Evolutionary conservation across 129 eudicot species (phyloP), one percentile per base, ranked within the genome.

Genomic region (Artemisia argyi): DNA sequence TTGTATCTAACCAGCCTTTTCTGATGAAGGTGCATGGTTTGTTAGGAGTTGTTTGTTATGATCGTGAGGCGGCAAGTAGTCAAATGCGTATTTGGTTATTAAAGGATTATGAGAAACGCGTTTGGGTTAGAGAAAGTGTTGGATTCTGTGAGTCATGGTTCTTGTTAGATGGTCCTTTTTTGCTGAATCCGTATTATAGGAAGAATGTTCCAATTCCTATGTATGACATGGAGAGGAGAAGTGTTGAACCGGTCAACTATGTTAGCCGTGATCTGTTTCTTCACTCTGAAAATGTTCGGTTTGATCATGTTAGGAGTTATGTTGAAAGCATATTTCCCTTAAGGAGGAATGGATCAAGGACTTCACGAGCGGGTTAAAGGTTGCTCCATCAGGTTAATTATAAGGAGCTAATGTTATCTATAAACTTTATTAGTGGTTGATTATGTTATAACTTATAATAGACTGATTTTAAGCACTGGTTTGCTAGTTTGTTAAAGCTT

Each of bases 111-210:
- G 65, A 20, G 24, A 60, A 60, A 3, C 16, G 42, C 26, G 46
- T 60, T 60, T 60, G 65, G 65, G 65, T 24, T 12, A 60, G 65
- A 56, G 61, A 56, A 56, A 22, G 42, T 15, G 16, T 60, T 60
- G 9, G n/a, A 11, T 22, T 26, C 46, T 26, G 3, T 10, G 24
- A 18, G 22, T 56, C 61, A 2, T 56, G 22, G 24, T 56, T 56
- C 10, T 56, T 56, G 18, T 7, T 56, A 18, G 61, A 56, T 10
- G 61, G 61, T 3, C 61, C 61, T 15, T 56, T 60, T 12, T 13
- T 39, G 44, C 14, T 24, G 28, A 60, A 26, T 26, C 16, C 65
- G 39, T 8, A 5, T 11, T 22, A 3, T 22, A 6, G 0, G 44
- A 60, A 11, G 39, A 5, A 22, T 11, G 7, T 22, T 24, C 17